Conservation (phyloP, 768 basidiomycete genomes). For the Russula griseocarnosa region DNA sequence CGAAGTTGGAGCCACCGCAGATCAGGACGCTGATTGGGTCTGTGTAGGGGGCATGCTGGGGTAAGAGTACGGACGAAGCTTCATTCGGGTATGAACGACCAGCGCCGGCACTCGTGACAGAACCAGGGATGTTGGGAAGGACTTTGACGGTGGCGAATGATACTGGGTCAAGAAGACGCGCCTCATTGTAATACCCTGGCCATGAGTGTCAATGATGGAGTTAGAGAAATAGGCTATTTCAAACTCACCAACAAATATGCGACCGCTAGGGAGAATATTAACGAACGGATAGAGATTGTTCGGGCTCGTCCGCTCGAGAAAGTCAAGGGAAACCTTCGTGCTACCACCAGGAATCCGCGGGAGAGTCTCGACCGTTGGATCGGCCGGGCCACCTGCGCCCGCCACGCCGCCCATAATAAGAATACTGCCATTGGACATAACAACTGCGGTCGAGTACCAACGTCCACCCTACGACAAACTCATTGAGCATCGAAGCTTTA, state of each 20-base stretch:
- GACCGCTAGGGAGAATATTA: conserved; percentile 62
- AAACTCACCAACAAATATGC: conserved; percentile 62
- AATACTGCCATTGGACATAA: conserved; percentile 70
- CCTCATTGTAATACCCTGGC: conserved; percentile 75
- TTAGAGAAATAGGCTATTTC: neutral
- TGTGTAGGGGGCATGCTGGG: conserved; percentile 68
- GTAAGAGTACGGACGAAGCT: conserved; percentile 65
- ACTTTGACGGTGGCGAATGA: conserved; percentile 57
- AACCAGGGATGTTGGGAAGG: conserved; percentile 67
- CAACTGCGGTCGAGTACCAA: conserved; percentile 68
- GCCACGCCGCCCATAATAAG: conserved; percentile 72
- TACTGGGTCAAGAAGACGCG: conserved; percentile 63
- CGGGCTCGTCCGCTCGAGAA: conserved; percentile 66
- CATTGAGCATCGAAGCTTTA: neutral
- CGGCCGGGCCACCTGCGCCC: conserved; percentile 62
- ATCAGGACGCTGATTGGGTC: conserved; percentile 66
- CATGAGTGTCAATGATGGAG: neutral
- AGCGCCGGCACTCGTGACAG: conserved; percentile 63
- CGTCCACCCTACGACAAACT: conserved; percentile 45
- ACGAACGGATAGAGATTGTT: conserved; percentile 80
- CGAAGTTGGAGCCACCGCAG: conserved; percentile 71
- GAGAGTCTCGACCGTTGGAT: conserved; percentile 68
- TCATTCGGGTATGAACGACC: conserved; percentile 78
- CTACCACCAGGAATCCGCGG: conserved; percentile 62
- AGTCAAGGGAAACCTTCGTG: conserved; percentile 59